Base-by-base conservation (phyloP, 768 basidiomycete species). In the Kwoniella mangroviensis region DNA sequence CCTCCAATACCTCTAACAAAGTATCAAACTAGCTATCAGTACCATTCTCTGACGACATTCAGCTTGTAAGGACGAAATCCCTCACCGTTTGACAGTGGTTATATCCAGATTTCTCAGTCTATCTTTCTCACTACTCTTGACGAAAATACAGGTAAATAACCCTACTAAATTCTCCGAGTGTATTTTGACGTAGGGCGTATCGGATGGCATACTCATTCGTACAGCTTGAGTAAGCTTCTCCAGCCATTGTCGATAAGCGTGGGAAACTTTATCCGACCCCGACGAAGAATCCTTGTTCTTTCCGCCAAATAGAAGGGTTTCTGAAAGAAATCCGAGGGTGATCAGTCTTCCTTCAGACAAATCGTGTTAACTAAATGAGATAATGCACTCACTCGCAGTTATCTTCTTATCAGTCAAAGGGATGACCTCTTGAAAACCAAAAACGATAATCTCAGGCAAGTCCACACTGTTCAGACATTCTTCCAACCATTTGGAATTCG, bases 361-460 rank as follows among this genome's bases (percentile, higher is more conserved):
- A 15, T 13, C 55, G 22, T 15, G 24, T 15, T 40, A 4, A 22
- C 10, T 2, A 15, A 51, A 22, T 22, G 54, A 4, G 11, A 52
- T 0, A 0, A 15, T 26, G 28, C 42, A 84, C 86, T 66, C 59
- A 87, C 86, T 87, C 10, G 96, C 96, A 1, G 91, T 90, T 86
- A 98, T 90, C 84, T 90, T 93, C 70, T 93, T 89, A 73, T 89
- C 90, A 75, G 97, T 94, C n/a, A 99, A 88, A 79, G 97, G 94
- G 70, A 99, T 93, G 49, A 98, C 88, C 84, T 98, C 96, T 83
- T 99, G 96, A 83, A 98, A 91, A 1, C 94, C 94, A 75, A 99
- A 96, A 4, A 89, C 88, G 72, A 99, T 91, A 75, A 98, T 90
- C 72, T 98, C 95, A 2, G 96, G 92, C 12, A 83, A 75, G 13